Conservation (phyloP, 2,329 filamentous ascomycete species). For the Scedosporium minutisporum region DNA sequence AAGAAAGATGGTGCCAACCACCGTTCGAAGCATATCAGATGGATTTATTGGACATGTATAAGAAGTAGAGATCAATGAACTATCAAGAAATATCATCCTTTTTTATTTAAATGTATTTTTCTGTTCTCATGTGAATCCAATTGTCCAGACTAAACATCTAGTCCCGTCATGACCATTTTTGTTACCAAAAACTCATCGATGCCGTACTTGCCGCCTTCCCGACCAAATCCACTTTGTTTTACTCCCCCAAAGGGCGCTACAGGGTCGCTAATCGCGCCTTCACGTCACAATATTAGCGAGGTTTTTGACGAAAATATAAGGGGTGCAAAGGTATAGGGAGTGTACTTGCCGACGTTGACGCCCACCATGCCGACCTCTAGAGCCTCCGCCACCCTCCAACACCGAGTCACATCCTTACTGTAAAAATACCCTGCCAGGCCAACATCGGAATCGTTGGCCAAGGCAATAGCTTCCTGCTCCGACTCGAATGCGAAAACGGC, state of each 20-base stretch:
- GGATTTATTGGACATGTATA: too few species aligned
- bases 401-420: conserved; percentile 51
- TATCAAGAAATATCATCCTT: too few species aligned
- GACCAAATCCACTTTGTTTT: conserved; percentile 72
- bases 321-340: too few species aligned
- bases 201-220: conserved; percentile 69
- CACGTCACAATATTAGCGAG: neutral
- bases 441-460: conserved; percentile 76
- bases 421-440: conserved; percentile 95
- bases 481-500: conserved; percentile 82
- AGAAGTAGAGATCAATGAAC: too few species aligned
- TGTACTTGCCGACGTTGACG: conserved; percentile 57
- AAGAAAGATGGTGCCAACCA: too few species aligned
- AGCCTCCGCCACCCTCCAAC: conserved; percentile 53
- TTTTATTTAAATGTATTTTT: too few species aligned
- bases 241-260: conserved; percentile 65
- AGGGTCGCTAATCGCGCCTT: conserved; percentile 42
- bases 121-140: too few species aligned
- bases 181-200: conserved; percentile 67
- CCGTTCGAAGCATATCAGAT: too few species aligned
- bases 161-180: conserved; percentile 44
- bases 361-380: conserved; percentile 84
- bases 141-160: conserved; percentile 16
- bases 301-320: neutral
- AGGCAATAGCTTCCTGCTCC: conserved; percentile 75